Percentiles rank a stretch among this genome's conserved stretches.
These are phyloP conservation scores for Talaromyces liani DNA, from an alignment of 495 filamentous ascomycete genomes.

Conservation along the genomic window DNA sequence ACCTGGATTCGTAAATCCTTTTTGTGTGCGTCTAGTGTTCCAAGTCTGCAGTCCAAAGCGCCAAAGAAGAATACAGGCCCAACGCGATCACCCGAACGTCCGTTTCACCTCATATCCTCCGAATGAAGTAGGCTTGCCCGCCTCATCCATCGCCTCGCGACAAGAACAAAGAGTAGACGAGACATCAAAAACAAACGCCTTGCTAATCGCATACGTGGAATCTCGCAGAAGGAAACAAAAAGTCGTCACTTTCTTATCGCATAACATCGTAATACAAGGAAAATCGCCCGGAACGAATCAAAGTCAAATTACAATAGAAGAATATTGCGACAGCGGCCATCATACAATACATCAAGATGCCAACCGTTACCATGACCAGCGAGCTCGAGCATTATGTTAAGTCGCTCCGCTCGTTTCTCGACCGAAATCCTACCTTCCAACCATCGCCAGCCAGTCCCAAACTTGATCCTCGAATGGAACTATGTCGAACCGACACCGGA, in stretches of 20 bases:
- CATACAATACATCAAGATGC: slow-evolving; percentile 13
- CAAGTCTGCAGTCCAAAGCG: neutral
- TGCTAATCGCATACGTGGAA: neutral
- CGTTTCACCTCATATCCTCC: neutral
- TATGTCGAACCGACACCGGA: neutral
- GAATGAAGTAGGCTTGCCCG: neutral
- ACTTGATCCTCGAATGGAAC: neutral
- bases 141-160: neutral
- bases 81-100: neutral
- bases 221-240: neutral
- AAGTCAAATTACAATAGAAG: neutral
- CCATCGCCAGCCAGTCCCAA: neutral
- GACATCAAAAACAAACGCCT: neutral
- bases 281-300: neutral
- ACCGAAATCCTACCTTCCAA: slow-evolving; percentile 4
- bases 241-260: neutral
- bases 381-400: slow-evolving; percentile 25
- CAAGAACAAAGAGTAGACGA: neutral
- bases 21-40: neutral
- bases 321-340: neutral
- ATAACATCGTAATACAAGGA: neutral
- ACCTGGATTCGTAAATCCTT: neutral
- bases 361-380: slow-evolving; percentile 24
- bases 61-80: neutral
- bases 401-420: slow-evolving; percentile 23